A percentile compares a stretch with the other conserved stretches of the same genome.
phyloP scores from a whole-genome alignment of 2,329 filamentous ascomycete species.

The Aspergillus candidus region DNA sequence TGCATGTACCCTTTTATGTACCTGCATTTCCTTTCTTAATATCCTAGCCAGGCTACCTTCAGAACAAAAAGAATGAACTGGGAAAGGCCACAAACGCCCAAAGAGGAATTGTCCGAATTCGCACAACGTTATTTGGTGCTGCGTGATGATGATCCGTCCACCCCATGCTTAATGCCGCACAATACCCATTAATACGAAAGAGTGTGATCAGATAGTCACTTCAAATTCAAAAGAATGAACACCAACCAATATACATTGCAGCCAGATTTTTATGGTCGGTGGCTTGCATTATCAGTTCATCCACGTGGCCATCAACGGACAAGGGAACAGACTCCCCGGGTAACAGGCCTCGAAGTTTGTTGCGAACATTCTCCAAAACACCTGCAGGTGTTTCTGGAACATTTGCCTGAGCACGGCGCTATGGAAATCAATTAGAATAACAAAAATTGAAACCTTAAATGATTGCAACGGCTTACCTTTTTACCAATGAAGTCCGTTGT shows the following conservation, averaged over 20 bases:
- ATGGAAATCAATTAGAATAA: slow-evolving; percentile 2
- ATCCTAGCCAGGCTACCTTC: too few relatives aligned
- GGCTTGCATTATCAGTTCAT: slow-evolving; percentile 84
- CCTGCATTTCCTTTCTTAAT: too few relatives aligned
- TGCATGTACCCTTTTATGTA: too few relatives aligned
- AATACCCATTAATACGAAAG: not conserved
- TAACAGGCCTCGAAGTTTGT: slow-evolving; percentile 78
- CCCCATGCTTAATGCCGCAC: too few relatives aligned
- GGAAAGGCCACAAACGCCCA: too few relatives aligned
- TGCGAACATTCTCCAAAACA: slow-evolving; percentile 81
- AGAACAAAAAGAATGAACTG: too few relatives aligned
- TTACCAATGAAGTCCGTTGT: slow-evolving; percentile 87
- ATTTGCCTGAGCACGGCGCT: slow-evolving; percentile 47
- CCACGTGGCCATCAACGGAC: slow-evolving; percentile 94
- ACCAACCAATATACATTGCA: slow-evolving; percentile 97
- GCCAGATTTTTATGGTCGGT: slow-evolving; percentile 72
- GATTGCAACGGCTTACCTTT: slow-evolving; percentile 40
- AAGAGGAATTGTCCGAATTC: too few relatives aligned
- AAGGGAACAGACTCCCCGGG: slow-evolving; percentile 85
- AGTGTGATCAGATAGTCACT: not conserved
- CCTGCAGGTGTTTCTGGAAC: slow-evolving; percentile 65
- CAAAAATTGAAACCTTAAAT: not conserved
- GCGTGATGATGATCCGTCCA: too few relatives aligned
- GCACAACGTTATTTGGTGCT: too few relatives aligned
- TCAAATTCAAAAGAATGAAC: slow-evolving; percentile 59